Conservation (phyloP, 129 eudicot genomes). For the Flaveria bidentis region DNA sequence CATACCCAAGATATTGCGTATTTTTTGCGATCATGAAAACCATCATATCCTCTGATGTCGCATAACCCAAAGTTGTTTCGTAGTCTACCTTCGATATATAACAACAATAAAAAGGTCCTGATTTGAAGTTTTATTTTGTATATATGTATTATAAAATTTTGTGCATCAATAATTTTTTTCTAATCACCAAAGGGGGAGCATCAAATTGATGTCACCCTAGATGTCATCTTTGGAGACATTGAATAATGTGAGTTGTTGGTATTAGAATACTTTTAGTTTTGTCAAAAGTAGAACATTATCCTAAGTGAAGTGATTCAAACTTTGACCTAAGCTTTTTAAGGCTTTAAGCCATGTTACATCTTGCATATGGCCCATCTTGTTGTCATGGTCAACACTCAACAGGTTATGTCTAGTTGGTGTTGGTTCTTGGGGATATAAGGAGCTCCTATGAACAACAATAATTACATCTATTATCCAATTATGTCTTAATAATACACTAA, state of each 20-base stretch:
- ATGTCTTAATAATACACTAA: not conserved
- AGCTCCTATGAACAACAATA: not conserved
- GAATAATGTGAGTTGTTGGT: constrained; percentile 38
- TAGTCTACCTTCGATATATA: not conserved
- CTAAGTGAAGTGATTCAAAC: constrained; percentile 33
- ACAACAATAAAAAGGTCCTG: not conserved
- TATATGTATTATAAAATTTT: not conserved
- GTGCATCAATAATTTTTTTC: not conserved
- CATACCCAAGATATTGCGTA: not conserved
- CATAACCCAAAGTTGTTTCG: not conserved
- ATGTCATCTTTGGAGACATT: constrained; percentile 35
- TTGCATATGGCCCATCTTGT: constrained; percentile 32
- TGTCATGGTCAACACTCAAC: constrained; percentile 33
- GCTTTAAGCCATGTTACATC: constrained; percentile 30
- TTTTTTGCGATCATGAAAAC: not conserved
- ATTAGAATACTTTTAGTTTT: constrained; percentile 37
- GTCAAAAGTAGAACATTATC: constrained; percentile 40
- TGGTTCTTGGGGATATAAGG: constrained; percentile 33
- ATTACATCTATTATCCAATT: not conserved
- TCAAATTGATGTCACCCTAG: constrained; percentile 29
- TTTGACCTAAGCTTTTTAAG: constrained; percentile 33
- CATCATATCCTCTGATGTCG: not conserved
- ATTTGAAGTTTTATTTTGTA: not conserved
- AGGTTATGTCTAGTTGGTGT: constrained; percentile 22
- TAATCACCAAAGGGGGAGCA: constrained; percentile 9